Percentiles rank a stretch among this genome's conserved stretches.
These are phyloP conservation scores for Solanum chmielewskii DNA, from an alignment of 257 asterid species.

Conservation along the genomic window DNA sequence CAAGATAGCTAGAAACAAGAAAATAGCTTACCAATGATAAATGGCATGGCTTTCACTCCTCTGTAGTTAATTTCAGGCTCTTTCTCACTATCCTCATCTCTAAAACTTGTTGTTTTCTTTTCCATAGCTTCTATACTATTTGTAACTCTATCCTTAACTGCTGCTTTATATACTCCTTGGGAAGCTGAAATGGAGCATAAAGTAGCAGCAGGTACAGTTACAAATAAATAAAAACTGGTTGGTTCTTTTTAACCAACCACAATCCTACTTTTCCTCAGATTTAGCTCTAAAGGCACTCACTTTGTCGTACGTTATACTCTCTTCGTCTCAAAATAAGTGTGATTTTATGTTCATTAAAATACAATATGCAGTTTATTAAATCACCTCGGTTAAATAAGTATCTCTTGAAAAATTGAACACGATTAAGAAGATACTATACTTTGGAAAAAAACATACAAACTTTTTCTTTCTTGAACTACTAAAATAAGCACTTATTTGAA, in stretches of 20 bases:
- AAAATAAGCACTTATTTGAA: neutral
- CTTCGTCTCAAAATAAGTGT: neutral
- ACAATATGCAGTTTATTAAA: neutral
- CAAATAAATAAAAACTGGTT: neutral
- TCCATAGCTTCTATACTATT: neutral
- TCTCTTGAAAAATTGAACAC: neutral
- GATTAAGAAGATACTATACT: neutral
- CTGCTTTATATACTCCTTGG: neutral
- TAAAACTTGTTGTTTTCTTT: neutral
- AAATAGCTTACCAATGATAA: conserved; percentile 38
- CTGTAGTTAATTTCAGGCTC: conserved; percentile 41
- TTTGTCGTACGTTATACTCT: neutral
- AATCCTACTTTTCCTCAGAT: neutral
- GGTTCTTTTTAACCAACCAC: neutral
- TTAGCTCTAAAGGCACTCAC: neutral
- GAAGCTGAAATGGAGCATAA: neutral
- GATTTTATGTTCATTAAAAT: neutral
- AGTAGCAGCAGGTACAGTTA: neutral
- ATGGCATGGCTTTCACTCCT: conserved; percentile 87
- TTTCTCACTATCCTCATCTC: neutral
- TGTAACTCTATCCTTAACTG: neutral
- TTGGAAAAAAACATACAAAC: no score
- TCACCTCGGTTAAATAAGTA: fast-evolving
- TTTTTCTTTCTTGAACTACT: no score
- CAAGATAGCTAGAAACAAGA: neutral